These are phyloP conservation scores for Apophysomyces sp. DNA, from an alignment of 371 early-diverging fungal species.

Conservation along the genomic window DNA sequence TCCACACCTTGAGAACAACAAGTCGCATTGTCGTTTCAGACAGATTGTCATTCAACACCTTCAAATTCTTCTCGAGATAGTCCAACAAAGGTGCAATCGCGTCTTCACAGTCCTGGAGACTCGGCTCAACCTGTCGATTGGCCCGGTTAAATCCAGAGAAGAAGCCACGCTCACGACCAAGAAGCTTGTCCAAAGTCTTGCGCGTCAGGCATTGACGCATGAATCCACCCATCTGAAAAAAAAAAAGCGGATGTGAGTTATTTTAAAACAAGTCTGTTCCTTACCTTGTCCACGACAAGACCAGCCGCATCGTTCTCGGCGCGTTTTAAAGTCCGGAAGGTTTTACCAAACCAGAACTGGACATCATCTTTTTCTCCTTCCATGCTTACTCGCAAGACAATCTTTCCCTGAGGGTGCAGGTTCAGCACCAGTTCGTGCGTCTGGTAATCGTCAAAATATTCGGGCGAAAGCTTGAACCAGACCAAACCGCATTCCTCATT, in stretches of 20 bases:
- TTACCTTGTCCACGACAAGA: conserved; percentile 70
- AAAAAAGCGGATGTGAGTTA: neutral
- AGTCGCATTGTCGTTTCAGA: conserved; percentile 79
- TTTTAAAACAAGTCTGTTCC: neutral
- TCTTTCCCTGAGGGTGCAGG: conserved; percentile 80
- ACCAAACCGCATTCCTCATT: conserved; percentile 80
- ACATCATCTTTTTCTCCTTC: conserved; percentile 91
- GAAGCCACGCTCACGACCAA: conserved; percentile 45
- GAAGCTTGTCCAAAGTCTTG: conserved; percentile 34
- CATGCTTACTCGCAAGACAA: conserved; percentile 82
- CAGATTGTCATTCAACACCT: conserved; percentile 71
- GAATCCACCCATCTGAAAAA: conserved; percentile 59
- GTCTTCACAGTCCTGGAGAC: conserved; percentile 74
- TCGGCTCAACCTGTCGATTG: conserved; percentile 33
- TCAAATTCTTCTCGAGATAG: conserved; percentile 86
- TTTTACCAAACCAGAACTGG: conserved; percentile 89
- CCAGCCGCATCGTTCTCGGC: conserved; percentile 72
- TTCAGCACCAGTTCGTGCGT: conserved; percentile 85
- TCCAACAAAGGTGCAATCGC: conserved; percentile 78
- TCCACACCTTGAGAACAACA: conserved; percentile 84
- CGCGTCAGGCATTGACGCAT: conserved; percentile 62
- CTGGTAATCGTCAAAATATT: conserved; percentile 64
- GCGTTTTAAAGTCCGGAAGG: conserved; percentile 74
- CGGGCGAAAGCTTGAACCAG: conserved; percentile 63
- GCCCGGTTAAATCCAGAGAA: conserved; percentile 38